phyloP scores from a whole-genome alignment of 257 asterid species.

The Oldenlandia corymbosa region DNA sequence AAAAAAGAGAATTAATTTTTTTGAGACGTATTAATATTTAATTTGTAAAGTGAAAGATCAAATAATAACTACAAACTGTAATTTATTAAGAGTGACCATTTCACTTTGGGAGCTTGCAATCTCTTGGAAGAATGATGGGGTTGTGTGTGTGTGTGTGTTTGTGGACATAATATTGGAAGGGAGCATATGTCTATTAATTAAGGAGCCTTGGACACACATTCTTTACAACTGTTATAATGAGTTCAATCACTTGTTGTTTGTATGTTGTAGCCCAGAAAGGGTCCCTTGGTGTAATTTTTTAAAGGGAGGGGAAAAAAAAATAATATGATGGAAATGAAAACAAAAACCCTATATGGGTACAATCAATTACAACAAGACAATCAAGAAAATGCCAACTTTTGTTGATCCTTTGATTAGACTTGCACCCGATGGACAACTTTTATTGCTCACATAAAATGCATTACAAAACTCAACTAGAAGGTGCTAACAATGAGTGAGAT shows the following conservation, averaged over 20 bases:
- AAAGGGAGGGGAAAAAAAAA: background rate
- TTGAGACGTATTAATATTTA: too few relatives aligned
- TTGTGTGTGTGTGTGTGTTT: too few relatives aligned
- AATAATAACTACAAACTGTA: too few relatives aligned
- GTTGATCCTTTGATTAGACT: slow-evolving; percentile 11
- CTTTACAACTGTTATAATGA: slow-evolving; percentile 12
- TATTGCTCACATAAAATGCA: slow-evolving; percentile 4
- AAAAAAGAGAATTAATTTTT: too few relatives aligned
- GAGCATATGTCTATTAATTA: too few relatives aligned
- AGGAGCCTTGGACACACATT: background rate
- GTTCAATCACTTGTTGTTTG: slow-evolving; percentile 3
- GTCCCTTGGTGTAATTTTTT: background rate
- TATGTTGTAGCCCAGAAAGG: background rate
- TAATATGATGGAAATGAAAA: slow-evolving; percentile 16
- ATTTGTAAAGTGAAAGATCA: too few relatives aligned
- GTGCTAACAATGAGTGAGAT: slow-evolving; percentile 5
- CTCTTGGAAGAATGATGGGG: too few relatives aligned
- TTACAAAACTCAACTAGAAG: slow-evolving; percentile 6
- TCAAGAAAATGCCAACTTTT: slow-evolving; percentile 13
- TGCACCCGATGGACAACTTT: slow-evolving; percentile 5
- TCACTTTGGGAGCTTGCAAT: too few relatives aligned
- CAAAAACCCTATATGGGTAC: slow-evolving; percentile 7
- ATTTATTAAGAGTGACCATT: too few relatives aligned
- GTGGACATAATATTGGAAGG: too few relatives aligned
- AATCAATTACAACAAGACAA: slow-evolving; percentile 12